Evolutionary conservation across 805 yeast genomes (phyloP), one percentile per base, ranked within the genome.

Genomic region (Sugiyamaella americana): DNA sequence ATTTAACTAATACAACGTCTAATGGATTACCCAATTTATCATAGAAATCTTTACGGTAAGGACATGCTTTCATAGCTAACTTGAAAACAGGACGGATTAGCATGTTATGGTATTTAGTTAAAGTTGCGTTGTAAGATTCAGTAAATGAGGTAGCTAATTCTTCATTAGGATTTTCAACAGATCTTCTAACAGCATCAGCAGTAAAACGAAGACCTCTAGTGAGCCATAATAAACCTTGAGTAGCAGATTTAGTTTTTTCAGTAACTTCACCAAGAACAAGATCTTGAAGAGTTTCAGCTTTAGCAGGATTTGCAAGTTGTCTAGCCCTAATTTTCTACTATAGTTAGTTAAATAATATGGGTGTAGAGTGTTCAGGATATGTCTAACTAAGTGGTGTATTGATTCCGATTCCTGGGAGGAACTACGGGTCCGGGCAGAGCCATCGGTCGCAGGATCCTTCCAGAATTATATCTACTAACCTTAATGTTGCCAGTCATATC

Each of bases 61-160:
- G 96, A 66, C 95, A 86, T 1, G 95, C 94, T 66, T 84, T 85
- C 96, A 87, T 88, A 41, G 96, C 96, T 63, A 88, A 74, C 65
- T 86, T 86, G 77, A 87, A 87, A 44, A 88, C 79, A 22, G 95
- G 95, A 61, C 82, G 84, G 52, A 87, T 74, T 59, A 87, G 71
- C 75, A 87, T 78, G 45, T 82, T 80, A 69, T 87, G 96, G 68
- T 79, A 82, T 66, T 87, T 80, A 50, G 83, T 75, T 62, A 87
- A 75, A 3, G 96, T 87, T 68, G 82, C 84, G 52, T 73, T 61
- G 70, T 87, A 87, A n/a, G 95, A 84, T 58, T 81, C 84, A 45
- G 88, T 85, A 73, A 87, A 87, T 26, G 94, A 79, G 60, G 73
- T 77, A 47, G 83, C 70, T 62, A 87, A 72, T 68, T 87, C 96